Conservation (phyloP, 768 basidiomycete species). For the Mycena metata region DNA sequence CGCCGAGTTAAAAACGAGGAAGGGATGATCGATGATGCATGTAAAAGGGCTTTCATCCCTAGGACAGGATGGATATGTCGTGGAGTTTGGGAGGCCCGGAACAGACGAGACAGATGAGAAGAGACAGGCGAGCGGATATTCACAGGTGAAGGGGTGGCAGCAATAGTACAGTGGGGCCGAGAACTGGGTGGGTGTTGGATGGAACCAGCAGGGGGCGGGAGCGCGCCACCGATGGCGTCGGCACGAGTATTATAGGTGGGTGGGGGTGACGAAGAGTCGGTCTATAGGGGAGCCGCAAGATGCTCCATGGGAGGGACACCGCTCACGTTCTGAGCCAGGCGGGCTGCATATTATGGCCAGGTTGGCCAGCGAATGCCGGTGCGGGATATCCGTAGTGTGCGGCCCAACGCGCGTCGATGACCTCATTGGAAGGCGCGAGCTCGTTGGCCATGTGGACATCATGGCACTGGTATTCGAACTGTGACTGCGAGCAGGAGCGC, state of each 20-base stretch:
- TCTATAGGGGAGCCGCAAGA: conserved; percentile 43
- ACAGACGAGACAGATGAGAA: conserved; percentile 47
- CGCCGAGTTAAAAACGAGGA: conserved; percentile 33
- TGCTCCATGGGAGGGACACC: conserved; percentile 21
- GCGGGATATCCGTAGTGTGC: conserved; percentile 56
- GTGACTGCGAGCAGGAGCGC: conserved; percentile 73
- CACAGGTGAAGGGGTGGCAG: conserved; percentile 43
- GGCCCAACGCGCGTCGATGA: conserved; percentile 61
- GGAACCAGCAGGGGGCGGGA: conserved; percentile 12
- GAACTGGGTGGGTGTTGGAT: conserved; percentile 5
- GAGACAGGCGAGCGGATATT: conserved; percentile 50
- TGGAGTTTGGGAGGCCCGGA: conserved; percentile 53
- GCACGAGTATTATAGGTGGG: conserved; percentile 45
- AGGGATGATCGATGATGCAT: conserved; percentile 46
- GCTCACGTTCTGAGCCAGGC: conserved; percentile 65
- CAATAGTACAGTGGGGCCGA: conserved; percentile 49
- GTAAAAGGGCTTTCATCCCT: conserved; percentile 53
- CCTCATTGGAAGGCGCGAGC: conserved; percentile 51
- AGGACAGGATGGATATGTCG: conserved; percentile 79
- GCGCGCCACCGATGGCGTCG: conserved; percentile 43
- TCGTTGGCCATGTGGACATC: conserved; percentile 62
- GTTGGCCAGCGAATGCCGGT: conserved; percentile 59
- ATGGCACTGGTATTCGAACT: conserved; percentile 65
- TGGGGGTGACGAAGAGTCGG: conserved; percentile 40
- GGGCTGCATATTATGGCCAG: conserved; percentile 58